phyloP scores from a whole-genome alignment of 78 protist genomes.

The Dictyostelium firmibasis region DNA sequence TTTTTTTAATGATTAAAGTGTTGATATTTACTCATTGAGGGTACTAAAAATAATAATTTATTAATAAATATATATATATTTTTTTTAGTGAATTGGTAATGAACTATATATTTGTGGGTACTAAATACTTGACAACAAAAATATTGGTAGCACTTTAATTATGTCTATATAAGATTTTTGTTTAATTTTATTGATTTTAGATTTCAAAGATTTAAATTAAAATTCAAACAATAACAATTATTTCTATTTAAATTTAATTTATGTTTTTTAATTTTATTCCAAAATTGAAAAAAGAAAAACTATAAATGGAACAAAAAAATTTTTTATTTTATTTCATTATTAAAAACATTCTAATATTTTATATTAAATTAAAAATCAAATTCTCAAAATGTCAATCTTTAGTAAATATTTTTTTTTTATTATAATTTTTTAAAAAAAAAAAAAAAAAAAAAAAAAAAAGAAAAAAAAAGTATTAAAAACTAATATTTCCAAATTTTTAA shows the following conservation, averaged over 20 bases:
- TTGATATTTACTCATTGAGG: not conserved
- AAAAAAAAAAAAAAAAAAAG: not conserved
- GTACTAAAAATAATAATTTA: not conserved
- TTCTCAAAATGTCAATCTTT: not conserved
- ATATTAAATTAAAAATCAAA: not conserved
- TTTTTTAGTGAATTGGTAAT: not conserved
- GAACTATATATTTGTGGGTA: not conserved
- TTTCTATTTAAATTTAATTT: not conserved
- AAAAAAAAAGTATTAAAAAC: not conserved
- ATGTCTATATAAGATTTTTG: not conserved
- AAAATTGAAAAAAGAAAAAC: not conserved
- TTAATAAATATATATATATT: too few relatives aligned
- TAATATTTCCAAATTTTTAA: not conserved
- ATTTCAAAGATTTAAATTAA: not conserved
- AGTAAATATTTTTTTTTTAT: not conserved
- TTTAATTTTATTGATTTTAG: not conserved
- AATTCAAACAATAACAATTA: not conserved
- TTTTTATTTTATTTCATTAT: not conserved
- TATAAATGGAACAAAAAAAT: not conserved
- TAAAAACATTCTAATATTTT: not conserved
- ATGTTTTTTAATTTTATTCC: not conserved
- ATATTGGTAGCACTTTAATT: not conserved
- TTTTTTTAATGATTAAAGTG: not conserved
- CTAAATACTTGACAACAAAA: not conserved
- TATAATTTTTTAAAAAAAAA: too few relatives aligned